These are phyloP conservation scores for Mychonastes homosphaera DNA, from an alignment of 139 green algal genomes.

Conservation along the genomic window DNA sequence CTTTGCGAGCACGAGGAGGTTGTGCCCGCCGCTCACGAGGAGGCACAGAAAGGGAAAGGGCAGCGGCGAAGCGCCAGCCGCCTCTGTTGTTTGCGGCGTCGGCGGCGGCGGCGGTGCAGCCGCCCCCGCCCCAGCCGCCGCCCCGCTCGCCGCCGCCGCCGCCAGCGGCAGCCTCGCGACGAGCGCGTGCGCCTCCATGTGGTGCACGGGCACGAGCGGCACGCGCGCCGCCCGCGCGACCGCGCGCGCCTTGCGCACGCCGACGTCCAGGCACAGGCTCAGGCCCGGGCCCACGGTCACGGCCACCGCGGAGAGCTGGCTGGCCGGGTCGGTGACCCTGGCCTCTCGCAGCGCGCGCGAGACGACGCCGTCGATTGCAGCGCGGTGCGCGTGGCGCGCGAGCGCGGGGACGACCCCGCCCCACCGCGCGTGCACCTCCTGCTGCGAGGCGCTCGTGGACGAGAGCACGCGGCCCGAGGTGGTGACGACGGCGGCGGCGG, in stretches of 20 bases:
- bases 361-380: constrained; percentile 84
- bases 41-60: constrained; percentile 89
- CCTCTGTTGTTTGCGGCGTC: constrained; percentile 5
- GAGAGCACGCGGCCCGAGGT: constrained; percentile 61
- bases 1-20: constrained; percentile 80
- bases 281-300: constrained; percentile 93
- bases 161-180: constrained; percentile 52
- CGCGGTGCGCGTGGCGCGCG: constrained; percentile 75
- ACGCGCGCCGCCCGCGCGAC: constrained; percentile 50
- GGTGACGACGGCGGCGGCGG: constrained; percentile 75
- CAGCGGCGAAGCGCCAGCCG: constrained; percentile 7
- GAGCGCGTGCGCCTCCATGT: constrained; percentile 98
- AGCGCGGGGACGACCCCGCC: constrained; percentile 91
- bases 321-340: constrained; percentile 26
- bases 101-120: neutral
- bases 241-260: constrained; percentile 76
- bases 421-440: constrained; percentile 79
- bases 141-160: neutral
- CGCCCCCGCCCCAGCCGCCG: neutral
- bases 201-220: constrained; percentile 81
- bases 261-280: constrained; percentile 86
- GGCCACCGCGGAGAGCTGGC: constrained; percentile 64
- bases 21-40: constrained; percentile 89
- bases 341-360: constrained; percentile 48
- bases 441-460: constrained; percentile 64